Evolutionary conservation across 2,329 filamentous ascomycete species (phyloP).

Genomic region (Fusarium chaquense): DNA sequence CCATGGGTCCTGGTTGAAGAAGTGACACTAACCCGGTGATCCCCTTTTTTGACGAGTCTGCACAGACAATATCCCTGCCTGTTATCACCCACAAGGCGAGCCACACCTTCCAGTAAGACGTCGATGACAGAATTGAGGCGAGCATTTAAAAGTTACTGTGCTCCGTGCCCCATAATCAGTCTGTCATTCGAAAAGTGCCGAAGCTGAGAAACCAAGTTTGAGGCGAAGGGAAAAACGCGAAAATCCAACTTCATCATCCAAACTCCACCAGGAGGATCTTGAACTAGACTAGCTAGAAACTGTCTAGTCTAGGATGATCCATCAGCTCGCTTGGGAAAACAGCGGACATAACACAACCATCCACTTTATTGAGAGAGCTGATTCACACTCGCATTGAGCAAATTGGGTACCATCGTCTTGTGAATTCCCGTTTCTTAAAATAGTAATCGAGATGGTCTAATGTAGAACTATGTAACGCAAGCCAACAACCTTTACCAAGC

Average conservation of each 20-base stretch:
- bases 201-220: too few species aligned
- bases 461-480: not conserved
- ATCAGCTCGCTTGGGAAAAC: not conserved
- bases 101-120: not conserved
- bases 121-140: not conserved
- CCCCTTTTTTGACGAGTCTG: not conserved
- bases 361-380: not conserved
- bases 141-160: not conserved
- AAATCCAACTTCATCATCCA: not conserved
- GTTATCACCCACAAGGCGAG: not conserved
- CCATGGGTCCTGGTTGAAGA: not conserved
- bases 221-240: not conserved
- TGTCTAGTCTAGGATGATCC: not conserved
- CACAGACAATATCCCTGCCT: not conserved
- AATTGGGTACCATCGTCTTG: not conserved
- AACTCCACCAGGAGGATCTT: not conserved
- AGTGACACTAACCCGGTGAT: not conserved
- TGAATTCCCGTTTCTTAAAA: not conserved
- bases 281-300: too few species aligned
- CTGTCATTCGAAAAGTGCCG: too few species aligned
- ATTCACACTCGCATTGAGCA: not conserved
- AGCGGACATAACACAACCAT: not conserved
- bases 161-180: fast-evolving
- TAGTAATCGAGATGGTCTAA: not conserved
- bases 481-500: conserved; percentile 58